A percentile compares a stretch with the other conserved stretches of the same genome.
These are phyloP conservation scores for Boletus rubropictus DNA, from an alignment of 768 basidiomycete genomes.

Conservation along the genomic window DNA sequence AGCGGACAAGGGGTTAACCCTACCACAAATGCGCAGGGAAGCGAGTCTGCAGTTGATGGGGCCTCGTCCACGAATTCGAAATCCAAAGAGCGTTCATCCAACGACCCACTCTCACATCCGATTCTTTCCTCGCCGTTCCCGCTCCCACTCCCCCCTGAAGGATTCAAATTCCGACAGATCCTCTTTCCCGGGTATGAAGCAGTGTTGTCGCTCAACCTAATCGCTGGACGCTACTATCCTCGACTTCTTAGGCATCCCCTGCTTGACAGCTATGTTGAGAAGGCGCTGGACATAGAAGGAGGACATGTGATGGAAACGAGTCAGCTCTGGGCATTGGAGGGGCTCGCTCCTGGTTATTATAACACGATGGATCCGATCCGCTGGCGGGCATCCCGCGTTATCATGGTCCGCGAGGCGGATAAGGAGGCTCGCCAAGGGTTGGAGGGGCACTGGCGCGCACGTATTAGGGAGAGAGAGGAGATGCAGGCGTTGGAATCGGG, in stretches of 20 bases:
- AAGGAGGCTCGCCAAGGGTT: slow-evolving; percentile 40
- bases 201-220: slow-evolving; percentile 59
- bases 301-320: slow-evolving; percentile 38
- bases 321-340: slow-evolving; percentile 69
- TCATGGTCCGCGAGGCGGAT: slow-evolving; percentile 63
- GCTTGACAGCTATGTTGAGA: slow-evolving; percentile 37
- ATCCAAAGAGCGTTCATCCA: slow-evolving; percentile 17
- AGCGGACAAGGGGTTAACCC: background rate
- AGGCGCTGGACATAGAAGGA: slow-evolving; percentile 34
- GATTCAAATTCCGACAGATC: slow-evolving; percentile 67
- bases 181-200: slow-evolving; percentile 56
- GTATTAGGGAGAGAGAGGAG: slow-evolving; percentile 27
- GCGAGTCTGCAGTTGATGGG: slow-evolving; percentile 16
- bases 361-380: slow-evolving; percentile 65
- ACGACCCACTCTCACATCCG: slow-evolving; percentile 35
- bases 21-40: slow-evolving; percentile 11
- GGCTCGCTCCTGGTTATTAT: slow-evolving; percentile 57
- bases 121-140: slow-evolving; percentile 30
- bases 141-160: slow-evolving; percentile 60
- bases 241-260: slow-evolving; percentile 61
- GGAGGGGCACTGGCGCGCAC: slow-evolving; percentile 34
- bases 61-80: slow-evolving; percentile 5
- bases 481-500: slow-evolving; percentile 13
- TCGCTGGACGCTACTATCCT: slow-evolving; percentile 81
- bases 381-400: slow-evolving; percentile 46